These are phyloP conservation scores for Ceratobasidium sp. DNA, from an alignment of 1,284 basidiomycete genomes.

Conservation along the genomic window DNA sequence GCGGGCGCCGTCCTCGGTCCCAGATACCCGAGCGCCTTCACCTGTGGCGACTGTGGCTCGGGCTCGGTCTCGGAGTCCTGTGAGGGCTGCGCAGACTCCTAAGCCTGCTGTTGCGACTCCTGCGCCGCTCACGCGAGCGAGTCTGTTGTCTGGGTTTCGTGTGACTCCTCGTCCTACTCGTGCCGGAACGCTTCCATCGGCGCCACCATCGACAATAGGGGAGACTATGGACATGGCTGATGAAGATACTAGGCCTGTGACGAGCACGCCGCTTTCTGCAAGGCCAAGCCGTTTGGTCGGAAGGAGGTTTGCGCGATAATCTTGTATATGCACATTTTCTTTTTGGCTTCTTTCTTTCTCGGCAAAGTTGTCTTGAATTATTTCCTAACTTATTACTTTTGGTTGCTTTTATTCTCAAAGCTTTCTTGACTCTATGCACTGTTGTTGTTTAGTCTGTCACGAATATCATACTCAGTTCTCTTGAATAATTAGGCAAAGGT, in stretches of 20 bases:
- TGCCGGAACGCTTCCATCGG: neutral
- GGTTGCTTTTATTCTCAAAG: neutral
- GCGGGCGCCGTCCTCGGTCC: constrained; percentile 19
- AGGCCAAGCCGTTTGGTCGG: constrained; percentile 29
- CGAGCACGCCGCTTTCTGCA: neutral
- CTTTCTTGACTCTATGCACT: neutral
- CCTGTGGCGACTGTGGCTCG: constrained; percentile 14
- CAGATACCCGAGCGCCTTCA: constrained; percentile 26
- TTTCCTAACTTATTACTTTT: constrained; percentile 32
- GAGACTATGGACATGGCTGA: neutral
- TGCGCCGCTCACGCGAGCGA: constrained; percentile 10
- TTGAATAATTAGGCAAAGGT: neutral
- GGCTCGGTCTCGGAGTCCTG: constrained; percentile 25
- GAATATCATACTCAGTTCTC: constrained; percentile 9
- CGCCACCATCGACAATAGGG: neutral
- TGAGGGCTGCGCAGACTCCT: constrained; percentile 9
- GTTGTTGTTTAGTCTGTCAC: too few relatives aligned
- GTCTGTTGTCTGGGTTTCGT: constrained; percentile 32
- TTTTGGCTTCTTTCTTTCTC: neutral
- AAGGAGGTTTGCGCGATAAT: constrained; percentile 17
- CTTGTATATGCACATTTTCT: neutral
- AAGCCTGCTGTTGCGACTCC: constrained; percentile 2
- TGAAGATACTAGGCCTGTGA: neutral
- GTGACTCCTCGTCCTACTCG: constrained; percentile 29
- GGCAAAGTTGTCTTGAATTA: constrained; percentile 19